Percentiles rank a stretch among this genome's conserved stretches.
phyloP scores from a whole-genome alignment of 192 early-diverging fungal species.

The Backusella morwellensis region DNA sequence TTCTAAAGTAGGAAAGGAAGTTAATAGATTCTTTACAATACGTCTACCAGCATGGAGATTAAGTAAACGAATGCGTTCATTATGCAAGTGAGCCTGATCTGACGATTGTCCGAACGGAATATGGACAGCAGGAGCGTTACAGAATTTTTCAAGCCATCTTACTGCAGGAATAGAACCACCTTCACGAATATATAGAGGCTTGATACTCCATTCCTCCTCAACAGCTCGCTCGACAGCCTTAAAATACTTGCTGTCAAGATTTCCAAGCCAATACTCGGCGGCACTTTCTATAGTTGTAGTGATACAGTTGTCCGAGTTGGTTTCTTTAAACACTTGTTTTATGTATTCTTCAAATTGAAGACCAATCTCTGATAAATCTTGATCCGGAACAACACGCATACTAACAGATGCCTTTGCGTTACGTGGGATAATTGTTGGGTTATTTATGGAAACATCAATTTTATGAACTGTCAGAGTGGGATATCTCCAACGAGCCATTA shows the following conservation, averaged over 20 bases:
- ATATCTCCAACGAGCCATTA: slow-evolving; percentile 75
- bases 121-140: slow-evolving; percentile 65
- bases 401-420: slow-evolving; percentile 65
- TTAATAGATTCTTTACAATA: slow-evolving; percentile 48
- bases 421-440: slow-evolving; percentile 69
- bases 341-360: slow-evolving; percentile 56
- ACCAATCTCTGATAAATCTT: slow-evolving; percentile 61
- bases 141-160: slow-evolving; percentile 67
- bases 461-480: slow-evolving; percentile 75
- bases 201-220: slow-evolving; percentile 55
- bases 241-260: slow-evolving; percentile 62
- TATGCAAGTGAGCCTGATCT: slow-evolving; percentile 76
- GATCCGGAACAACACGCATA: slow-evolving; percentile 77
- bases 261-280: slow-evolving; percentile 79
- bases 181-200: slow-evolving; percentile 73
- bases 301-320: slow-evolving; percentile 47
- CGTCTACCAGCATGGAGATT: slow-evolving; percentile 67
- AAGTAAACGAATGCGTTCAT: slow-evolving; percentile 70
- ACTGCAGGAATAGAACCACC: slow-evolving; percentile 79
- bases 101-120: slow-evolving; percentile 77
- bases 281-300: slow-evolving; percentile 53
- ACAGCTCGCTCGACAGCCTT: slow-evolving; percentile 68
- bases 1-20: slow-evolving; percentile 5
- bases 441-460: slow-evolving; percentile 70
- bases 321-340: slow-evolving; percentile 45